Evolutionary conservation across 305 asterid genomes (phyloP), one percentile per base, ranked within the genome.

Genomic region (Solanum hybrid): DNA sequence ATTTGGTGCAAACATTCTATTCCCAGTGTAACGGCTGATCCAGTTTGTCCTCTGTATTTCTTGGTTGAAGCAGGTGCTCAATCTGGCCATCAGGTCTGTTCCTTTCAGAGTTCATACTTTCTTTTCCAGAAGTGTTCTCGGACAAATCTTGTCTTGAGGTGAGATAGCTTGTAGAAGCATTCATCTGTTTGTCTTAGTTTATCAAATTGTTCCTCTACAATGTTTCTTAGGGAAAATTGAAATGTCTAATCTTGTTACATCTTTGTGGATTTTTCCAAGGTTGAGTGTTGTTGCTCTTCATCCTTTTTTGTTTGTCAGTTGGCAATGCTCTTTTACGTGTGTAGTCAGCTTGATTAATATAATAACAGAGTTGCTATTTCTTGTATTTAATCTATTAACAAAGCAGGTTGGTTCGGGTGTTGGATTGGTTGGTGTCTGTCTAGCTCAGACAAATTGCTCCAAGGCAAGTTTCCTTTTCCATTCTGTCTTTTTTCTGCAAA

Each of bases 1-100:
- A 72, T 22, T 38, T 57, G 80, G 17, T 51, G 9, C 29, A 10
- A 13, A 45, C 39, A 72, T 29, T 89, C 10, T 79, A 51, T 79
- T 89, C 38, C 31, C 17, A 26, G 68, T 79, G 24, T 79, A 33
- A 34, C 10, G 15, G 51, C 80, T 79, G 61, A 89, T 89, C 68
- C 29, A 79, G 2, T 79, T 3, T 79, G 39, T 36, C 12, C 73
- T 90, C 87, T 75, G 17, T 78, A 57, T 79, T 88, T 87, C 88
- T 88, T 92, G 91, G 76, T 79, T 75, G 86, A 83, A 88, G 41
- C 90, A 97, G 99, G 94, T 96, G 99, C 93, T 94, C 97, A 89
- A 94, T 97, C 92, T 97, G 99, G 99, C 98, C 99, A n/a, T 96
- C 99, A 82, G 94, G 99, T 91, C 96, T 97, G 91, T 96, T 94